Conservation (phyloP, 2,329 filamentous ascomycete genomes). For the Chrysoporthe austroafricana region DNA sequence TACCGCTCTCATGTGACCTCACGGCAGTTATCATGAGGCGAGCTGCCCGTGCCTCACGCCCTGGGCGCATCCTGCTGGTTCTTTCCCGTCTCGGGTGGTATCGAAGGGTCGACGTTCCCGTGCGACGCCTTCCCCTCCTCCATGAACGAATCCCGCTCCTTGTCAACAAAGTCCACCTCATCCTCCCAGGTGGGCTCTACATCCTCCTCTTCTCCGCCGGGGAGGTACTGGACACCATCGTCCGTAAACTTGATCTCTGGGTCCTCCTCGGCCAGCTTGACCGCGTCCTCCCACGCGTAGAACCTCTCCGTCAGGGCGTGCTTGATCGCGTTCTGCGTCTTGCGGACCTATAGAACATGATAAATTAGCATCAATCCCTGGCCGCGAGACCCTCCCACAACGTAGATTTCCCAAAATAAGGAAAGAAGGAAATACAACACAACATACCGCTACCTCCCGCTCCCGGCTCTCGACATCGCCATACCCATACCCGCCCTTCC, state of each 20-base stretch:
- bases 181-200: conserved; percentile 35
- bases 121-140: conserved; percentile 25
- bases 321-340: conserved; percentile 82
- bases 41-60: conserved; percentile 18
- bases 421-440: not conserved
- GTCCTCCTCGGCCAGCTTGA: conserved; percentile 66
- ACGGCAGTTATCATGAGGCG: not conserved
- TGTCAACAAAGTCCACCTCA: conserved; percentile 23
- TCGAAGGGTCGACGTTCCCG: conserved; percentile 27
- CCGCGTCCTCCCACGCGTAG: conserved; percentile 84
- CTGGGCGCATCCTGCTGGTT: conserved; percentile 23
- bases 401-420: not conserved
- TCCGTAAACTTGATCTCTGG: conserved; percentile 60
- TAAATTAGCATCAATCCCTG: conserved; percentile 2
- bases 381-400: not conserved
- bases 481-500: conserved; percentile 70
- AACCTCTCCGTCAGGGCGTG: conserved; percentile 84
- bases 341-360: conserved; percentile 60
- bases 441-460: conserved; percentile 69
- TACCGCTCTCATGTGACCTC: not conserved
- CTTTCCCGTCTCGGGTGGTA: conserved; percentile 23
- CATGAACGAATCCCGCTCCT: conserved; percentile 18
- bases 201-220: conserved; percentile 40
- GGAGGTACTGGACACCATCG: not conserved
- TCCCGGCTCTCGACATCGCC: conserved; percentile 69